These are phyloP conservation scores for Ramularia collo-cygni DNA, from an alignment of 2,329 filamentous ascomycete species.

Conservation along the genomic window DNA sequence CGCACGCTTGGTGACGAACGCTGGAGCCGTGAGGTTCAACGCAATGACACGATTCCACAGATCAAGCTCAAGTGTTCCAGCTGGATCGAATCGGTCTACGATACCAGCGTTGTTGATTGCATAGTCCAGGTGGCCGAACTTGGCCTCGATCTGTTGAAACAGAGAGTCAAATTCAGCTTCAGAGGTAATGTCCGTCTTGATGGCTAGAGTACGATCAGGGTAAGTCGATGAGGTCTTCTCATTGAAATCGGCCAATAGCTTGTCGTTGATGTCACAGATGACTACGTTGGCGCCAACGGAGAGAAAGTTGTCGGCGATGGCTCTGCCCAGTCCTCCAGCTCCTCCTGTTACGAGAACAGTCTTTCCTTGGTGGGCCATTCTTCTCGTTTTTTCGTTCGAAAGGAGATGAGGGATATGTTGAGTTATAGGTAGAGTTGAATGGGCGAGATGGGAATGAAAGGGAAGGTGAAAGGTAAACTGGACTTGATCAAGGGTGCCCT, in stretches of 20 bases:
- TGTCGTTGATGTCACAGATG: slow-evolving; percentile 31
- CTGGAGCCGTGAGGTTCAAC: slow-evolving; percentile 52
- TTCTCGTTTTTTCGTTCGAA: background rate
- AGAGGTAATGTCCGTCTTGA: slow-evolving; percentile 35
- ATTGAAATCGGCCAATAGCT: slow-evolving; percentile 25
- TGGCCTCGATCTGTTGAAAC: slow-evolving; percentile 30
- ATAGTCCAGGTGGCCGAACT: slow-evolving; percentile 49
- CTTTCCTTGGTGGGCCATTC: slow-evolving; percentile 19
- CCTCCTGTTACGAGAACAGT: slow-evolving; percentile 30
- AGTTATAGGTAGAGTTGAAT: no score
- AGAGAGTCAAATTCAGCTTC: slow-evolving; percentile 32
- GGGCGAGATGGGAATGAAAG: background rate
- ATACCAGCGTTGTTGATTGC: slow-evolving; percentile 52
- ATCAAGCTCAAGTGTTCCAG: slow-evolving; percentile 40
- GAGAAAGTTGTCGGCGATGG: slow-evolving; percentile 29
- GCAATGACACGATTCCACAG: slow-evolving; percentile 50
- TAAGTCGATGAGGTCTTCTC: slow-evolving; percentile 20
- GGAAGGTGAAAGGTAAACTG: no score
- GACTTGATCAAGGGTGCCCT: no score
- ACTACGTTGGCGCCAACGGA: slow-evolving; percentile 30
- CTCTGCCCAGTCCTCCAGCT: slow-evolving; percentile 29
- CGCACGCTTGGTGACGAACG: slow-evolving; percentile 47
- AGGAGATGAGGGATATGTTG: background rate
- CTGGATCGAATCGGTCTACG: slow-evolving; percentile 51
- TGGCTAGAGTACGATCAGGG: slow-evolving; percentile 23